Conservation (phyloP, 164 flowering plant species). For the Cinnamomum micranthum region DNA sequence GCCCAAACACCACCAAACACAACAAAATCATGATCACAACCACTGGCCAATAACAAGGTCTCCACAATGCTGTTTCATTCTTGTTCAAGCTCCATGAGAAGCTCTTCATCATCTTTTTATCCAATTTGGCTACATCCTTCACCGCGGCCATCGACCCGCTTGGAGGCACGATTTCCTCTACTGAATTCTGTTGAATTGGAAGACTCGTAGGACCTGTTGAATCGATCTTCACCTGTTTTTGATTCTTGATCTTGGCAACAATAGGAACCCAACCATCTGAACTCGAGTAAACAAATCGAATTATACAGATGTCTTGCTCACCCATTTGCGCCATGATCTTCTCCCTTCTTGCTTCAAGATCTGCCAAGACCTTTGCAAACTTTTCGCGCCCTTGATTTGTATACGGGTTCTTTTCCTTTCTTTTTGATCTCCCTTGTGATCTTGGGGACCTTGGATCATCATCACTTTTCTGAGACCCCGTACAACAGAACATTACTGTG, state of each 20-base stretch:
- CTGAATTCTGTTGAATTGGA: too few species aligned
- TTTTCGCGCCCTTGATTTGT: constrained; percentile 10
- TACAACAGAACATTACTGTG: constrained; percentile 1
- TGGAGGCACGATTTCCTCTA: not conserved
- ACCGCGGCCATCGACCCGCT: not conserved
- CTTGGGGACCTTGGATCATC: not conserved
- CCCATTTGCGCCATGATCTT: constrained; percentile 11
- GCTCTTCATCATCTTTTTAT: constrained; percentile 5
- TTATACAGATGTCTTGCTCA: not conserved
- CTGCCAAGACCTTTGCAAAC: constrained; percentile 8
- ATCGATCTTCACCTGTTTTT: not conserved
- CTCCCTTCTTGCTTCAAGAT: constrained; percentile 4
- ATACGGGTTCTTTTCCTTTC: constrained; percentile 6
- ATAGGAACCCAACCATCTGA: constrained; percentile 10
- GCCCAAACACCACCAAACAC: constrained; percentile 41
- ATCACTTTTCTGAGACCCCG: not conserved
- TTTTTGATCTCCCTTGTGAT: constrained; percentile 1
- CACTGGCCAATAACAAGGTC: constrained; percentile 32
- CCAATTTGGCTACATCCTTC: not conserved
- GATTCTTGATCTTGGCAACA: constrained; percentile 1
- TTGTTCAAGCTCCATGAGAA: constrained; percentile 2
- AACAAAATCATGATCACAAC: constrained; percentile 38
- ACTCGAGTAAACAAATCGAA: constrained; percentile 11
- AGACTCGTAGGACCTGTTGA: not conserved
- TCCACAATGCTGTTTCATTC: constrained; percentile 12